Conservation (phyloP, 768 basidiomycete genomes). For the Tylopilus sp. region DNA sequence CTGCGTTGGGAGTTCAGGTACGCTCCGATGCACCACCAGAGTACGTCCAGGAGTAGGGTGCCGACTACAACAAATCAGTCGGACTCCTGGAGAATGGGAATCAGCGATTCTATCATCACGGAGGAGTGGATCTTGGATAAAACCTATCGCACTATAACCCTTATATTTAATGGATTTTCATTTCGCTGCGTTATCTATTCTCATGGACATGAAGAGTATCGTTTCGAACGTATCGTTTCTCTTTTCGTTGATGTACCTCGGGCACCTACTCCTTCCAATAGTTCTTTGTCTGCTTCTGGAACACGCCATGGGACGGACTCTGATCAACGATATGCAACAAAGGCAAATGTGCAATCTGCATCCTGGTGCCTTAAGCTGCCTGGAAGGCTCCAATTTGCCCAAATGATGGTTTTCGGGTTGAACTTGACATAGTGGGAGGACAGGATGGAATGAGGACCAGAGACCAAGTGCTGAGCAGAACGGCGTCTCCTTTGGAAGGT, state of each 20-base stretch:
- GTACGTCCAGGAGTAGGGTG: constrained; percentile 40
- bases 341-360: no score
- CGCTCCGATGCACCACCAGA: constrained; percentile 52
- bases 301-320: no score
- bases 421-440: no score
- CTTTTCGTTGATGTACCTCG: constrained; percentile 41
- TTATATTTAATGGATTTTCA: neutral
- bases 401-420: no score
- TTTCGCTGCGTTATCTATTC: constrained; percentile 4
- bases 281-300: no score
- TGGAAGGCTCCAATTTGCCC: no score
- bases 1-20: constrained; percentile 37
- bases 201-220: constrained; percentile 43
- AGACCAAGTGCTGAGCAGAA: no score
- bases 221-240: constrained; percentile 70
- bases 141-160: neutral
- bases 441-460: no score
- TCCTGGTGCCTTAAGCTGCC: no score
- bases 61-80: constrained; percentile 49
- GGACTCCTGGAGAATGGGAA: constrained; percentile 56
- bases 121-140: constrained; percentile 4
- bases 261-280: constrained; percentile 12
- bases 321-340: no score
- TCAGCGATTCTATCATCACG: constrained; percentile 41
- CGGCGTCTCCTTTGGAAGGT: no score